Evolutionary conservation across 352 stramenopile species (phyloP), one percentile per base, ranked within the genome.

Genomic region (Phytophthora nicotianae): DNA sequence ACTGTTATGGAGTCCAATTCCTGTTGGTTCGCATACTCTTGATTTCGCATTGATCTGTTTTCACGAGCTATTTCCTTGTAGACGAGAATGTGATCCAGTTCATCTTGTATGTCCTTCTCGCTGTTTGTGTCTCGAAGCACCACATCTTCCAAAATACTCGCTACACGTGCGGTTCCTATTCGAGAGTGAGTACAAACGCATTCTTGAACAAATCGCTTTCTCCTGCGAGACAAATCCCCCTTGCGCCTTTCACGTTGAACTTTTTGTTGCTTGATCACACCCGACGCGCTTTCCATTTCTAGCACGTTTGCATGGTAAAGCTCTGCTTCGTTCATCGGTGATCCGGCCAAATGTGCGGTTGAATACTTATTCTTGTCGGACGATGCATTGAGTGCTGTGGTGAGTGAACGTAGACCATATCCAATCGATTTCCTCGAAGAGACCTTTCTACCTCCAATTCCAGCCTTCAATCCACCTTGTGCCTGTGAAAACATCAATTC

Each of bases 61-160:
- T 89, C 82, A 0, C 57, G 60, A 33, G 72, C 75, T 49, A 95
- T 71, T 20, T 88, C 70, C 46, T 90, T 91, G 77, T 88, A 95
- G 9, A 75, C 43, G 6, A 88, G 32, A 24, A 93, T 79, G 29
- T 77, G 73, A n/a, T 64, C 59, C 40, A 86, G 77, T 40, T 77
- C 70, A 4, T 65, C 47, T 4, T 62, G 58, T 1, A 83, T 48
- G 0, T 75, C 72, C 10, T 65, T 64, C 20, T 95, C 86, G 4
- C 58, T 71, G 17, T 77, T 76, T 2, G 83, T 91, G 37, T 61
- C 52, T 17, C 77, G 75, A n/a, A 79, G 47, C 10, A 89, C 66
- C 4, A 84, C 50, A 10, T 63, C 40, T 33, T 90, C 73, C 11
- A 93, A 56, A 20, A 72, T 58, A 14, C 53, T 61, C n/a, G 53